These are phyloP conservation scores for Dryadomyces quercivorus DNA, from an alignment of 2,329 filamentous ascomycete genomes.

Conservation along the genomic window DNA sequence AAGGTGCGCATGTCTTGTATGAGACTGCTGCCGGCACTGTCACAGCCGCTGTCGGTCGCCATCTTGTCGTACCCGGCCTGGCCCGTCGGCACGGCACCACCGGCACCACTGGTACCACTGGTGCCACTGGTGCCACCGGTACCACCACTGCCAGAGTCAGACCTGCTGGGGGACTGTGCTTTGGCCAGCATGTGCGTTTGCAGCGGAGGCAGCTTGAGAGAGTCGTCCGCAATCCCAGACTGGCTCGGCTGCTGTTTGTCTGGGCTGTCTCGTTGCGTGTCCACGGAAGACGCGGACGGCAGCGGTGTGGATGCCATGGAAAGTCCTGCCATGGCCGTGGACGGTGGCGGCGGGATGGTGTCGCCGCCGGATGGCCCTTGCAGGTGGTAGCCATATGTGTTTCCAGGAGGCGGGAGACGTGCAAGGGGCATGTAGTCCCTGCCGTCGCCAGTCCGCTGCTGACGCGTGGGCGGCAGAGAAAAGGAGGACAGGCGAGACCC, in stretches of 20 bases:
- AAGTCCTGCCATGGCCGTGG: slow-evolving; percentile 1
- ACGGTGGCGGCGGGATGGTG: background rate
- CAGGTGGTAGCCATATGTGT: too few relatives aligned
- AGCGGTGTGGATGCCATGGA: slow-evolving; percentile 17
- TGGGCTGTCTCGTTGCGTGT: too few relatives aligned
- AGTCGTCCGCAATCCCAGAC: slow-evolving; percentile 26
- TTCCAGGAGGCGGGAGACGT: background rate
- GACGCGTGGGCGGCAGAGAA: background rate
- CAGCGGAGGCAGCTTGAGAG: slow-evolving; percentile 39
- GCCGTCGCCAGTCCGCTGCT: background rate
- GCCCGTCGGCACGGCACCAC: background rate
- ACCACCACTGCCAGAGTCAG: background rate
- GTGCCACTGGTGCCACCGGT: background rate
- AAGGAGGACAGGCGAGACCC: background rate
- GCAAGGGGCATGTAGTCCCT: background rate
- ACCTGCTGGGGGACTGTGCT: slow-evolving; percentile 7
- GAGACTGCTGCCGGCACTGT: background rate
- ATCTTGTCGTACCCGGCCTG: background rate
- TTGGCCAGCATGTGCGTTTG: slow-evolving; percentile 25
- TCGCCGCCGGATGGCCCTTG: too few relatives aligned
- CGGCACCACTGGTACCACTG: too few relatives aligned
- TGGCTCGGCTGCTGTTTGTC: slow-evolving; percentile 1
- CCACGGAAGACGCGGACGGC: slow-evolving; percentile 2
- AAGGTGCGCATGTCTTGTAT: slow-evolving; percentile 4
- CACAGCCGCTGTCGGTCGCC: background rate